phyloP scores from a whole-genome alignment of 164 flowering plant genomes.

The Piper betle region DNA sequence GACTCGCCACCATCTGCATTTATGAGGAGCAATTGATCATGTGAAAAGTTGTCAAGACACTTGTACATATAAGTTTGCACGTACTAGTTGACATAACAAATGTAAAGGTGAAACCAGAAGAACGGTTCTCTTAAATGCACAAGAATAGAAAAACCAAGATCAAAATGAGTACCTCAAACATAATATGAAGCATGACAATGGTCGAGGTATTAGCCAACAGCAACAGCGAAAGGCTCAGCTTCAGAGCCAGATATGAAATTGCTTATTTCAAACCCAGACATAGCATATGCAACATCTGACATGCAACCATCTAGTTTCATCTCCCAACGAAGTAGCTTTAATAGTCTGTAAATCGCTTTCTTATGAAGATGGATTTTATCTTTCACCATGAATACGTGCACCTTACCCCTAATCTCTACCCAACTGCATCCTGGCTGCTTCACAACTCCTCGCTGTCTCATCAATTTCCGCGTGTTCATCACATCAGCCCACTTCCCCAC shows the following conservation, averaged over 20 bases:
- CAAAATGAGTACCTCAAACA: no score
- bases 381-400: constrained; percentile 25
- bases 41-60: no score
- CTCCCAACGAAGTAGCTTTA: constrained; percentile 8
- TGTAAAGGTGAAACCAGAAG: no score
- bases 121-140: no score
- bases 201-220: background rate
- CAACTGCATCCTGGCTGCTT: constrained; percentile 29
- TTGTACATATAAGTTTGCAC: no score
- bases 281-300: background rate
- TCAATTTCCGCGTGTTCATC: constrained; percentile 12
- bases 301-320: constrained; percentile 10
- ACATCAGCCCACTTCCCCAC: constrained; percentile 14
- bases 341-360: constrained; percentile 14
- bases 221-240: background rate
- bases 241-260: background rate
- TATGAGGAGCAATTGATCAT: no score
- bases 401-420: constrained; percentile 15
- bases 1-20: no score
- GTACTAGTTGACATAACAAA: no score
- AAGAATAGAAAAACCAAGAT: no score
- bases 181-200: no score
- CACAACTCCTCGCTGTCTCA: constrained; percentile 17
- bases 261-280: background rate
- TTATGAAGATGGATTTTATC: constrained; percentile 16